Evolutionary conservation across 805 yeast genomes (phyloP), one percentile per base, ranked within the genome.

Genomic region (Wickerhamomyces ciferrii): DNA sequence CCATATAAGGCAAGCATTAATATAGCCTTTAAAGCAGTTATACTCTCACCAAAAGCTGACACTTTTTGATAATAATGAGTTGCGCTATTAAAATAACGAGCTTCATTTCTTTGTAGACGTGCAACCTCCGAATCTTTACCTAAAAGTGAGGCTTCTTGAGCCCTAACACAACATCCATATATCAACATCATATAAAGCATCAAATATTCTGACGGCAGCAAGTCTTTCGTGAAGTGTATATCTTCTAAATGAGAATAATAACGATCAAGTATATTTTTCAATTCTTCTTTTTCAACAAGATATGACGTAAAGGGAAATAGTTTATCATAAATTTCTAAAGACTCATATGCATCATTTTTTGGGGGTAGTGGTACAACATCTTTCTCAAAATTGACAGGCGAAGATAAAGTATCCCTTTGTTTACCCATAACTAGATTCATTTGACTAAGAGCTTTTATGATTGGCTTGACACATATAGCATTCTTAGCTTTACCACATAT

Each of bases 1-100:
- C 65, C 50, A 31, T 65, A 61, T 11, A 54, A 53, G 49, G 73
- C 59, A 38, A 83, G 58, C 24, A 81, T 53, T 15, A 83, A 49
- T 11, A 78, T 62, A 0, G 76, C 83, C 51, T 70, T 76, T 18
- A 79, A 61, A 8, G 80, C 70, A 27, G 59, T 61, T 1, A 74
- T 40, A 7, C 81, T 83, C 47, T 75, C 81, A 48, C 76, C 71
- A 29, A 71, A 59, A 1, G 74, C 62, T 4, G 73, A 62, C 7
- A 77, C 55, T 47, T 75, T 65, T 50, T 77, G 78, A 50, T 71
- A 81, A 53, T 74, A 81, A 53, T 61, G 74, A 29, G 79, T 56
- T 1, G 79, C 60, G 48, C 47, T 18, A 58, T 46, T 39, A 51
- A 48, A 3, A 38, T 32, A n/a, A 14, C 24, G 11, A 18, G 19